Evolutionary conservation across 2,329 filamentous ascomycete genomes (phyloP).

Genomic region (Aspergillus pseudotamarii): DNA sequence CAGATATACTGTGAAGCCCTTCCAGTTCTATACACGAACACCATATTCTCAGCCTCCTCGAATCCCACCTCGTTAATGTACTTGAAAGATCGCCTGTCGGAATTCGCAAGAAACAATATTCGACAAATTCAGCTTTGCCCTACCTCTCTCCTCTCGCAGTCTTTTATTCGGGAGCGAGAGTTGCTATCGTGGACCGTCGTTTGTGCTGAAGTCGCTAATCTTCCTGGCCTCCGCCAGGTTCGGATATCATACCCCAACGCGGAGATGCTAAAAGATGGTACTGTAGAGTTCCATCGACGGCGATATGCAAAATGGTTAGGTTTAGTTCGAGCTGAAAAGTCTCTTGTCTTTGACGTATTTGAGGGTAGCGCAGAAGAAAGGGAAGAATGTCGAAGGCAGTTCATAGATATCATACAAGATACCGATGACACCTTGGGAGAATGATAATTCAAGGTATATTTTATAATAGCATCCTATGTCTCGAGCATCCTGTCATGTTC

Average conservation of each 20-base stretch:
- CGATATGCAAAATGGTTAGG: slow-evolving; percentile 10
- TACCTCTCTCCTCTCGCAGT: slow-evolving; percentile 1
- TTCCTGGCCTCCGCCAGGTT: slow-evolving; percentile 3
- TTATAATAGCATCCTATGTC: background rate
- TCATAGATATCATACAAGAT: background rate
- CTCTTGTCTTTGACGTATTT: slow-evolving; percentile 1
- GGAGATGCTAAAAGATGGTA: slow-evolving; percentile 1
- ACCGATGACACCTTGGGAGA: background rate
- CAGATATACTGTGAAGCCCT: slow-evolving; percentile 14
- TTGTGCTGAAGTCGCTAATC: slow-evolving; percentile 8
- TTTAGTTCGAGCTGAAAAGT: background rate
- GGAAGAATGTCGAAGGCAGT: background rate
- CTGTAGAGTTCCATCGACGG: slow-evolving; percentile 4
- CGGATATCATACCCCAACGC: slow-evolving; percentile 2
- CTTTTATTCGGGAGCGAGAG: slow-evolving; percentile 1
- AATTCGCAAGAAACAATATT: slow-evolving; percentile 8
- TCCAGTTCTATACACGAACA: background rate
- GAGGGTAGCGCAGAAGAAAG: background rate
- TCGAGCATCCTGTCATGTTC: too few species aligned
- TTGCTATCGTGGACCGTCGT: slow-evolving; percentile 12
- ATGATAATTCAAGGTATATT: background rate
- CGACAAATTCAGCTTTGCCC: slow-evolving; percentile 11
- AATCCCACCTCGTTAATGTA: slow-evolving; percentile 5
- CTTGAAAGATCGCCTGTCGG: slow-evolving; percentile 6
- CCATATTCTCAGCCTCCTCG: background rate